These are phyloP conservation scores for Ogataea philodendri DNA, from an alignment of 805 yeast species.

Conservation along the genomic window DNA sequence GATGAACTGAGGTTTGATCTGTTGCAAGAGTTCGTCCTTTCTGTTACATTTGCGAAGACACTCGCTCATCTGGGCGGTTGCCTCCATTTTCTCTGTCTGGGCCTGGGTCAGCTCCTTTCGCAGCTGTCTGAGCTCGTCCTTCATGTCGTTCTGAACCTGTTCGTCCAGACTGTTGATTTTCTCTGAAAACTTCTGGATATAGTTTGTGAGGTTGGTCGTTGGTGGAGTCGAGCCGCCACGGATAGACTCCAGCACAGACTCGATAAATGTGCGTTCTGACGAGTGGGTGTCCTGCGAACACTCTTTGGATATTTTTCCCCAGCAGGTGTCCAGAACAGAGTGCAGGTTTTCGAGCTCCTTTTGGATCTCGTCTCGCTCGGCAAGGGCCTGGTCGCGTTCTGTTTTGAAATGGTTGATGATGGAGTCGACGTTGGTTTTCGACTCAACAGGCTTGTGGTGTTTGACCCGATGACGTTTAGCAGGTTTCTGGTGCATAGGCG, in stretches of 20 bases:
- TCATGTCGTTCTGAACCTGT: neutral
- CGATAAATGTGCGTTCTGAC: neutral
- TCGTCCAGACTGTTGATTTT: conserved; percentile 1
- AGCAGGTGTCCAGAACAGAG: too few species aligned
- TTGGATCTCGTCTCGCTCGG: conserved; percentile 1
- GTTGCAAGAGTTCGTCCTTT: neutral
- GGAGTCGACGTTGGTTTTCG: neutral
- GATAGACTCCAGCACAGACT: too few species aligned
- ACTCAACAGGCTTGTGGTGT: too few species aligned
- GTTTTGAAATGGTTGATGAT: conserved; percentile 1
- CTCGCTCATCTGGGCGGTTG: neutral
- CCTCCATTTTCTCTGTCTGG: conserved; percentile 2
- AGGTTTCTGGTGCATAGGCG: too few species aligned
- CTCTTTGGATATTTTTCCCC: too few species aligned
- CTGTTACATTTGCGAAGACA: conserved; percentile 1
- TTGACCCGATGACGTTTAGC: too few species aligned
- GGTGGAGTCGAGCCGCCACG: too few species aligned
- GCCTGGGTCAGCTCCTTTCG: conserved; percentile 1
- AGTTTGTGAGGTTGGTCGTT: conserved; percentile 1
- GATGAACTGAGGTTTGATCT: conserved; percentile 11
- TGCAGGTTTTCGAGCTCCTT: conserved; percentile 3
- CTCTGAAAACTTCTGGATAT: neutral
- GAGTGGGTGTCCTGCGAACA: neutral
- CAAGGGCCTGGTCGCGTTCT: conserved; percentile 1
- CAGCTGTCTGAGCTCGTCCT: conserved; percentile 1